Evolutionary conservation across 495 filamentous ascomycete genomes (phyloP), one percentile per base, ranked within the genome.

Genomic region (Xylaria venustula): DNA sequence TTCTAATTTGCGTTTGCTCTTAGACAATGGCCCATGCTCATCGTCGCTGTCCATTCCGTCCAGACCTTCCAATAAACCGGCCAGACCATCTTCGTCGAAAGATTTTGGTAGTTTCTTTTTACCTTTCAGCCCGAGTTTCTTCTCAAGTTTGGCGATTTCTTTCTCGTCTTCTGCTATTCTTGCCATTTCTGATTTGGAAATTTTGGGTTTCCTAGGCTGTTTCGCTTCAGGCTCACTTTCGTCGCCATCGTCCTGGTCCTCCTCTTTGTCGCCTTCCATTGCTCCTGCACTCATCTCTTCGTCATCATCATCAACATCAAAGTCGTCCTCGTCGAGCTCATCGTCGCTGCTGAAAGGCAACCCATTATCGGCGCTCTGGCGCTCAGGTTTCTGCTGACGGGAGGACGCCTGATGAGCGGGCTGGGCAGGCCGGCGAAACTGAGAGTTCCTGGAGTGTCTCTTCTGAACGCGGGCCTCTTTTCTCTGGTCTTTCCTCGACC

Each of bases 81-180:
- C 90, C 14, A 98, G 74, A 0, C 93, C 95, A 70, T 96, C 93
- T 7, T 97, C 91, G n/a, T 83, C 79, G 59, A 90, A 92, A 0
- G 85, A 81, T 66, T 91, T 89, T 0, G 90, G 86, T 14, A 89
- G 73, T 44, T 82, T 87, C 61, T 89, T 93, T 53, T 88, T 89
- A 19, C 84, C 84, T 71, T 89, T 97, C 12, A 97, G 76, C 1
- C 93, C 93, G 37, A 98, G 79, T 67, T 90, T 95, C 76, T 87
- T 91, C 75, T 98, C 95, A 58, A 97, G 73, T 8, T 86, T 90
- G 15, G 89, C 87, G 67, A 98, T 97, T 62, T 97, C 90, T 2
- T 84, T 87, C 65, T 97, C 91, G 57, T 98, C 94, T 52, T 87
- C 75, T 0, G 75, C 78, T 20, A 98, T 75, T 61, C 83, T 87